Conservation (phyloP, 2,329 filamentous ascomycete species). For the Chalara sp. region DNA sequence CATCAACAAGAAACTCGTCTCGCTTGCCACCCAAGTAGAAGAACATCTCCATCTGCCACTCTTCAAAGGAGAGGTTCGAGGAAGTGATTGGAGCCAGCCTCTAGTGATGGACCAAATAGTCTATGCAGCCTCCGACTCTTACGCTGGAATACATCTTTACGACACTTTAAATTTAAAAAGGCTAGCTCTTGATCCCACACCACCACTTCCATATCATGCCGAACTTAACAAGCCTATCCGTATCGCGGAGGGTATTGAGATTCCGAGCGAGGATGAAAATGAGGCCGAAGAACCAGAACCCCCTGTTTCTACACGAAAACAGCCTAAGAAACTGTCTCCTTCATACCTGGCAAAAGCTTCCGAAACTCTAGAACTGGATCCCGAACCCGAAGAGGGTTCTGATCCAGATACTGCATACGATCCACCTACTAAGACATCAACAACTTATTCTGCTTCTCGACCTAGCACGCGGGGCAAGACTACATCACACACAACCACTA, state of each 20-base stretch:
- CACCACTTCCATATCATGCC: slow-evolving; percentile 61
- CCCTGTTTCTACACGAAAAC: not conserved
- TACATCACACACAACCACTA: no score
- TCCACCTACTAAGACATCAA: not conserved
- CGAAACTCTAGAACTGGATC: slow-evolving; percentile 22
- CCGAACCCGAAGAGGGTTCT: slow-evolving; percentile 4
- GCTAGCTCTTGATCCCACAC: slow-evolving; percentile 57
- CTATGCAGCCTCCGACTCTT: slow-evolving; percentile 78
- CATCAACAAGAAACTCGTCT: slow-evolving; percentile 61
- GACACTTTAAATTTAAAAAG: slow-evolving; percentile 64
- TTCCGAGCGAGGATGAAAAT: slow-evolving; percentile 19
- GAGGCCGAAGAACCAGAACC: slow-evolving; percentile 22
- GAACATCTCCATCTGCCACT: slow-evolving; percentile 68
- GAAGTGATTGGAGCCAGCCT: slow-evolving; percentile 64
- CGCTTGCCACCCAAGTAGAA: slow-evolving; percentile 62
- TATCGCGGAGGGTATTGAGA: slow-evolving; percentile 37
- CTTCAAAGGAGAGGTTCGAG: slow-evolving; percentile 66
- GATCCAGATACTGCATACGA: not conserved
- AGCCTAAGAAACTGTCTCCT: slow-evolving; percentile 2
- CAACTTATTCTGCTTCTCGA: not conserved
- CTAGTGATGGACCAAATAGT: slow-evolving; percentile 59
- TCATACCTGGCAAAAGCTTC: slow-evolving; percentile 6
- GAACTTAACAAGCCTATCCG: slow-evolving; percentile 62
- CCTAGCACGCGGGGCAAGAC: no score
- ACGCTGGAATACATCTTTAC: slow-evolving; percentile 70